Percentiles rank a stretch among this genome's conserved stretches.
Evolutionary conservation across 768 basidiomycete species (phyloP).

Genomic region (Podaxis carcinomalis): DNA sequence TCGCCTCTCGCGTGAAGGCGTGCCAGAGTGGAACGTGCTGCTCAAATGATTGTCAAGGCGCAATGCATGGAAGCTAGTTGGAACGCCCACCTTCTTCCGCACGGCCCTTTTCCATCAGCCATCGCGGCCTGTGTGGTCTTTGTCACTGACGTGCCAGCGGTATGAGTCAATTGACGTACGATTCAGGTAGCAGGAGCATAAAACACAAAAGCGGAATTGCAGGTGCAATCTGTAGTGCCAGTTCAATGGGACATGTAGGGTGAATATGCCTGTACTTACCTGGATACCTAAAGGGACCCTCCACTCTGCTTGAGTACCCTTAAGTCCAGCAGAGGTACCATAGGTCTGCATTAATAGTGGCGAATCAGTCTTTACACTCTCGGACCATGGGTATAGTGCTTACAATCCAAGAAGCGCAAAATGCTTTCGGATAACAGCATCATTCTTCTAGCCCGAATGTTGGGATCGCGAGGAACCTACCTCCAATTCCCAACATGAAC

Average conservation of each 20-base stretch:
- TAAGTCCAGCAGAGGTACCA: conserved; percentile 34
- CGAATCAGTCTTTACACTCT: background rate
- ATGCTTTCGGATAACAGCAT: conserved; percentile 21
- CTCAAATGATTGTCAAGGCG: background rate
- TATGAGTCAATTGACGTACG: conserved; percentile 25
- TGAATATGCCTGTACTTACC: conserved; percentile 15
- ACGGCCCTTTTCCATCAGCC: conserved; percentile 48
- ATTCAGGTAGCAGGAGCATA: conserved; percentile 48
- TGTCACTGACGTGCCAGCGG: background rate
- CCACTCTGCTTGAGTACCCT: conserved; percentile 40
- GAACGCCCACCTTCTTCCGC: conserved; percentile 35
- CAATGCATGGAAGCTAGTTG: background rate
- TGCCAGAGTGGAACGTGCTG: conserved; percentile 37
- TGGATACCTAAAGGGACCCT: conserved; percentile 44
- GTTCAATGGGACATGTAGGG: background rate
- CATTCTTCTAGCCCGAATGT: background rate
- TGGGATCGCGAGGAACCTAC: conserved; percentile 16
- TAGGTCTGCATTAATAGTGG: conserved; percentile 26
- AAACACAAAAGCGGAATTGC: conserved; percentile 46
- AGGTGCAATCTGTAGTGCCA: conserved; percentile 29
- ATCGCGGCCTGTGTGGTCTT: conserved; percentile 32
- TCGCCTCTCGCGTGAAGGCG: conserved; percentile 50
- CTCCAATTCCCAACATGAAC: conserved; percentile 48
- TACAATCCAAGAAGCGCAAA: conserved; percentile 46
- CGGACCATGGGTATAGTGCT: conserved; percentile 4